Evolutionary conservation across 257 asterid species (phyloP), one percentile per base, ranked within the genome.

Genomic region (Capsicum pubescens): DNA sequence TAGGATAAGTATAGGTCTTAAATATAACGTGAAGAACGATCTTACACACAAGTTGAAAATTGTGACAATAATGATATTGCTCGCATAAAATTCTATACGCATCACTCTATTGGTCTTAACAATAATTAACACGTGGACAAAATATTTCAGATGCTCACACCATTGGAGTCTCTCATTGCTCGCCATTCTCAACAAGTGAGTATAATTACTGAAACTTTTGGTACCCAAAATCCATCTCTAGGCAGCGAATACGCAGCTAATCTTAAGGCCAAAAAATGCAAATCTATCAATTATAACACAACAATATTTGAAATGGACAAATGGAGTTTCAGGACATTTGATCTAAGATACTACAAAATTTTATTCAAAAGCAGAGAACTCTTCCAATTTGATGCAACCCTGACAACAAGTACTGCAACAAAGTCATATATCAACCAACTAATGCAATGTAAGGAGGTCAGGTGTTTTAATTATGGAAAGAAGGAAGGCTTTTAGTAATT

Each of bases 301-400:
- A 39, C 89, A 0, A 83, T 42, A 50, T 94, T 90, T 0, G 94
- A 91, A 82, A 92, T 94, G 97, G 97, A 92, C 50, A 94, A 96
- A 0, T 93, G 97, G 52, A 93, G 97, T 86, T 83, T 91, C 46
- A 85, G 89, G 71, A 92, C 98, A 7, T 94, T 94, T 83, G 97
- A 94, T 77, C 93, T 90, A 2, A 91, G 95, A 46, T 92, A 94
- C 78, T 92, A 90, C 56, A 84, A n/a, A 14, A 91, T 90, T 9
- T 84, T 94, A 61, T 93, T 91, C 14, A 92, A 92, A 78, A 86
- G 94, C 56, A 89, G 97, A 85, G 98, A 97, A 0, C 85, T 92
- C 19, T 92, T 92, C 68, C 81, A 90, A 56, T 92, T 95, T 0
- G 98, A 94, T 86, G 88, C 95, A 7, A 93, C 97, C 0, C 59